phyloP scores from a whole-genome alignment of 2,329 filamentous ascomycete genomes.

The Trichoderma koningiopsis region DNA sequence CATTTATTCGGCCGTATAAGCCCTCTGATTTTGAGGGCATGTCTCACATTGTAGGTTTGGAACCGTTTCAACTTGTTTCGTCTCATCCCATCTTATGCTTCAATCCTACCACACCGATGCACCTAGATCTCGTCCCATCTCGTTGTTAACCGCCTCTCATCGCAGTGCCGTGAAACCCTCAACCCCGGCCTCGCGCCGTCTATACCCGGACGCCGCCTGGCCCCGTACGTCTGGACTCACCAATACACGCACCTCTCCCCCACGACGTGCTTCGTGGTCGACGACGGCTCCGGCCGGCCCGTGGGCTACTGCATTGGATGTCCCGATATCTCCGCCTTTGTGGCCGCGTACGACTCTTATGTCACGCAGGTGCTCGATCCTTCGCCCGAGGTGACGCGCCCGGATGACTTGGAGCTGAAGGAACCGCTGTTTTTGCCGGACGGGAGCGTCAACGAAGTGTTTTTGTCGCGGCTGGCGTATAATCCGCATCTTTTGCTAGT shows the following conservation, averaged over 20 bases:
- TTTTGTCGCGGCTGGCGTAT: slow-evolving; percentile 47
- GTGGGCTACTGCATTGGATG: slow-evolving; percentile 55
- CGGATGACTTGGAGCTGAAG: slow-evolving; percentile 32
- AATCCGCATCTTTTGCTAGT: slow-evolving; percentile 44
- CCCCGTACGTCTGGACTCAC: slow-evolving; percentile 56
- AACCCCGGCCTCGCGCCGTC: slow-evolving; percentile 45
- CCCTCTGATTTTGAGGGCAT: slow-evolving; percentile 45
- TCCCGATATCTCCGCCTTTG: slow-evolving; percentile 47
- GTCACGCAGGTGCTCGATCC: slow-evolving; percentile 39
- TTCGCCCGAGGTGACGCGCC: slow-evolving; percentile 31
- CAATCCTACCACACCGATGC: background rate
- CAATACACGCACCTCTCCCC: slow-evolving; percentile 52
- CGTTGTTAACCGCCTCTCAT: background rate
- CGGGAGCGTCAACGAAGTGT: slow-evolving; percentile 33
- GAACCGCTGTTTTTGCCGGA: slow-evolving; percentile 38
- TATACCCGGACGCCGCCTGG: slow-evolving; percentile 40
- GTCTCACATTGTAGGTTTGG: slow-evolving; percentile 44
- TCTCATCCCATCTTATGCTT: background rate
- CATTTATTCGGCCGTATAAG: slow-evolving; percentile 48
- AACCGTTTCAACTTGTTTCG: background rate
- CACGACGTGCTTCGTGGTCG: slow-evolving; percentile 50
- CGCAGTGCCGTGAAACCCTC: slow-evolving; percentile 52
- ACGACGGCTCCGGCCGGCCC: slow-evolving; percentile 47
- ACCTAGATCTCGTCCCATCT: background rate
- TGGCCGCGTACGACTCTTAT: slow-evolving; percentile 44